A percentile compares a stretch with the other conserved stretches of the same genome.
phyloP scores from a whole-genome alignment of 164 flowering plant genomes.

The Aristolochia contorta region DNA sequence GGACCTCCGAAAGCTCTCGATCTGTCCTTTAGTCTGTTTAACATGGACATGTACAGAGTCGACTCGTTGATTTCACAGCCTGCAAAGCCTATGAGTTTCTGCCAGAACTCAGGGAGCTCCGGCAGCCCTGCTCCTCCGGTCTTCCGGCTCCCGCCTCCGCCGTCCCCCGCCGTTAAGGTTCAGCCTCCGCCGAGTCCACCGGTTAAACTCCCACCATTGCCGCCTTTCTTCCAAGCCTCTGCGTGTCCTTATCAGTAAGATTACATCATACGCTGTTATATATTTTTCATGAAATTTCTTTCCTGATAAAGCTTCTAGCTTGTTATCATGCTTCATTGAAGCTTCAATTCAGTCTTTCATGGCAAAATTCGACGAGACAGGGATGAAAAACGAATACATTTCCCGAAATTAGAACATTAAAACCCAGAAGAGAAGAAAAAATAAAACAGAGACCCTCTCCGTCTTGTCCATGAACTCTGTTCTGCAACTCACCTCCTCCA shows the following conservation, averaged over 20 bases:
- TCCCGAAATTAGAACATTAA: too few species aligned
- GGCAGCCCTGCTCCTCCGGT: conserved; percentile 11
- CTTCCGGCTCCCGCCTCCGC: conserved; percentile 5
- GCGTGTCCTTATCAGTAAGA: conserved; percentile 69
- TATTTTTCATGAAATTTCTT: too few species aligned
- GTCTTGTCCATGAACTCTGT: too few species aligned
- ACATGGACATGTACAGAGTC: conserved; percentile 48
- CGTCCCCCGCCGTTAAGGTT: conserved; percentile 16
- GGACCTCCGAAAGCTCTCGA: conserved; percentile 47
- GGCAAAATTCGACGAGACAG: too few species aligned
- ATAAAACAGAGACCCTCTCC: too few species aligned
- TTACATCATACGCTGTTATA: too few species aligned
- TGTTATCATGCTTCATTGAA: too few species aligned
- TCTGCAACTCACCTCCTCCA: too few species aligned
- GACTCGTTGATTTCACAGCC: conserved; percentile 74
- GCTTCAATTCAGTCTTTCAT: too few species aligned
- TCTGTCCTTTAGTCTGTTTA: conserved; percentile 54
- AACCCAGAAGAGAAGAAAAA: too few species aligned
- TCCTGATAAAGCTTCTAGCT: too few species aligned
- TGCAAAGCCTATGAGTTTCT: conserved; percentile 58
- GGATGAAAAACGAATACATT: too few species aligned
- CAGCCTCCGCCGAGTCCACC: conserved; percentile 15
- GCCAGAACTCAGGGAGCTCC: conserved; percentile 31
- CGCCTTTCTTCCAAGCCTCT: conserved; percentile 38
- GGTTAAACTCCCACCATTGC: conserved; percentile 6